Conservation (phyloP, 2,329 filamentous ascomycete genomes). For the Aspergillus eucalypticola region DNA sequence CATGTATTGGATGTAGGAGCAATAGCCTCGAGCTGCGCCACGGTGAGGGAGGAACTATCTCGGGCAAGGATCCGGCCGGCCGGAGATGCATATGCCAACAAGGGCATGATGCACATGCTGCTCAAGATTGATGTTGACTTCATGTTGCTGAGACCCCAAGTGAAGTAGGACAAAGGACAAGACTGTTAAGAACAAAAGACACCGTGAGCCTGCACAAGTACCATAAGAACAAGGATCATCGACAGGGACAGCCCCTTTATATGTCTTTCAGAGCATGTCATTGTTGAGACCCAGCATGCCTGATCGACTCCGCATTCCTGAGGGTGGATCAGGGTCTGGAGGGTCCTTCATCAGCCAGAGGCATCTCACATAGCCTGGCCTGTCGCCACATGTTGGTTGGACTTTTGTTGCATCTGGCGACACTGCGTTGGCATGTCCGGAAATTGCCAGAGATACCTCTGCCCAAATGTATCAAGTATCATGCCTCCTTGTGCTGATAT, state of each 20-base stretch:
- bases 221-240: background rate
- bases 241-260: conserved; percentile 8
- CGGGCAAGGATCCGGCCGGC: background rate
- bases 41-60: conserved; percentile 22
- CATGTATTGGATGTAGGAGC: conserved; percentile 61
- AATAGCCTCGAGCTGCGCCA: conserved; percentile 45
- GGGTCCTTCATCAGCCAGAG: background rate
- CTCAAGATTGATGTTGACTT: conserved; percentile 3
- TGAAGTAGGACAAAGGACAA: conserved; percentile 9
- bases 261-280: background rate
- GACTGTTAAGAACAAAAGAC: background rate
- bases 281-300: conserved; percentile 4
- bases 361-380: background rate
- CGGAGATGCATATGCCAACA: conserved; percentile 11
- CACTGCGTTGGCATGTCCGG: background rate
- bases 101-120: conserved; percentile 20
- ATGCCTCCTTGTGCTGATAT: background rate
- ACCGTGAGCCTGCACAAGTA: background rate
- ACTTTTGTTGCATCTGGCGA: background rate
- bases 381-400: background rate
- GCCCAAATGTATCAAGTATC: background rate
- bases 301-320: background rate
- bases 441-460: background rate
- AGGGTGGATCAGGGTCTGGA: background rate
- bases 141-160: conserved; percentile 11